Conservation (phyloP, 139 green algal species). For the Haematococcus sp. region DNA sequence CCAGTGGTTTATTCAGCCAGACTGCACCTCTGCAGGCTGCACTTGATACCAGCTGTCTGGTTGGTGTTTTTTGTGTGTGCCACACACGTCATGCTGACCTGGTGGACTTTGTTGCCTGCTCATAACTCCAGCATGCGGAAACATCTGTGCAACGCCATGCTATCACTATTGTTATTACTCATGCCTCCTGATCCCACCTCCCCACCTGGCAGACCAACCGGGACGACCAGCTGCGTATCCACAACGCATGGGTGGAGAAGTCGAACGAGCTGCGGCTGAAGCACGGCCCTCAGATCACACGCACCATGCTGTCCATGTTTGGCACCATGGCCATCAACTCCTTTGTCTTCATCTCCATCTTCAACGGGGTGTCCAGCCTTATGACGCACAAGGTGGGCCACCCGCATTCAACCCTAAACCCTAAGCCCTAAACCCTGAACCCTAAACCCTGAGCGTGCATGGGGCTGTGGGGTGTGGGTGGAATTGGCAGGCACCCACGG, state of each 20-base stretch:
- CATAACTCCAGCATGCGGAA: too few species aligned
- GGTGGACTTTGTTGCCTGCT: too few species aligned
- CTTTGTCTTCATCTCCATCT: conserved; percentile 51
- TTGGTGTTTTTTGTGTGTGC: background rate
- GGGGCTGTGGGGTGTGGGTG: too few species aligned
- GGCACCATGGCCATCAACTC: conserved; percentile 30
- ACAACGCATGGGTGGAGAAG: conserved; percentile 18
- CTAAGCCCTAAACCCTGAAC: too few species aligned
- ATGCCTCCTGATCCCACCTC: too few species aligned
- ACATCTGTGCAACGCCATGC: too few species aligned
- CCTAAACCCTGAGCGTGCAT: too few species aligned
- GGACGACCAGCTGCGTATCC: conserved; percentile 29
- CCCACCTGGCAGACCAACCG: conserved; percentile 27
- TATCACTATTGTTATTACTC: too few species aligned
- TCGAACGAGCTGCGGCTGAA: conserved; percentile 1
- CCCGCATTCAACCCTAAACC: too few species aligned
- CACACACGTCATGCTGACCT: background rate
- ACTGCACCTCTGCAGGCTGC: too few species aligned
- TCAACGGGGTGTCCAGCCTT: conserved; percentile 42
- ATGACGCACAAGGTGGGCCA: conserved; percentile 40
- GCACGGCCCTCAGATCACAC: background rate
- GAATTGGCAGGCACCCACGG: too few species aligned
- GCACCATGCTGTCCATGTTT: conserved; percentile 21
- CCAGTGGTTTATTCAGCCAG: background rate
- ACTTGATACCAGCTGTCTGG: background rate